These are phyloP conservation scores for Salvia splendens DNA, from an alignment of 257 asterid species.

Conservation along the genomic window DNA sequence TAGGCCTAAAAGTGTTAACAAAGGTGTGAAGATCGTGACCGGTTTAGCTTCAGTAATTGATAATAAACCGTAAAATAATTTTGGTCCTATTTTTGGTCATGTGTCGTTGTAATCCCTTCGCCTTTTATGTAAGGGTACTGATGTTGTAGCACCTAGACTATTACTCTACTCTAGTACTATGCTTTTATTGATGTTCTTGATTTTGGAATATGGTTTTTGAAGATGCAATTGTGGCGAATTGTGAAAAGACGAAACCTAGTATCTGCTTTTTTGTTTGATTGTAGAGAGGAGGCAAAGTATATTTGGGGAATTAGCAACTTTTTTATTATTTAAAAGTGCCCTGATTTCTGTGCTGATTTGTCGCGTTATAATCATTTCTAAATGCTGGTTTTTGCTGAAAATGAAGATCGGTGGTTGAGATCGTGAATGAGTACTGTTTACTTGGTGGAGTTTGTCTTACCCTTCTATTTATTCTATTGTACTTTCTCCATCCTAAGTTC, in stretches of 20 bases:
- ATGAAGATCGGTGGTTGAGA: not conserved
- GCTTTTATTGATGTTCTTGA: not conserved
- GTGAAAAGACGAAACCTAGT: slow-evolving; percentile 23
- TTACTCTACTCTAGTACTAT: not conserved
- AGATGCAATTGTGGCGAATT: slow-evolving; percentile 4
- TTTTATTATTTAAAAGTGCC: slow-evolving; percentile 30
- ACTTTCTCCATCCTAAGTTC: no score
- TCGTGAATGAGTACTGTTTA: not conserved
- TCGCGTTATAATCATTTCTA: slow-evolving; percentile 44
- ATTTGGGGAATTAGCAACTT: slow-evolving; percentile 42
- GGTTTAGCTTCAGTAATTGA: slow-evolving; percentile 76
- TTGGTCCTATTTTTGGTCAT: slow-evolving; percentile 33
- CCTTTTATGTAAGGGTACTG: slow-evolving; percentile 65
- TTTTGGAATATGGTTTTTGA: not conserved
- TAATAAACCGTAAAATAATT: slow-evolving; percentile 43
- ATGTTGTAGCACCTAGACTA: slow-evolving; percentile 21
- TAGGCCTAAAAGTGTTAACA: slow-evolving; percentile 44
- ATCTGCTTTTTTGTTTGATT: slow-evolving; percentile 20
- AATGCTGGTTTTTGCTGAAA: not conserved
- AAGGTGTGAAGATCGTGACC: slow-evolving; percentile 54
- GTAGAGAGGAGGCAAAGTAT: slow-evolving; percentile 30
- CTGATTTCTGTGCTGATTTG: slow-evolving; percentile 42
- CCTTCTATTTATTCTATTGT: no score
- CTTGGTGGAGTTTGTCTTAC: not conserved
- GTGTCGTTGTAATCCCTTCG: slow-evolving; percentile 54